These are phyloP conservation scores for Ophiostoma montium DNA, from an alignment of 2,329 filamentous ascomycete genomes.

Conservation along the genomic window DNA sequence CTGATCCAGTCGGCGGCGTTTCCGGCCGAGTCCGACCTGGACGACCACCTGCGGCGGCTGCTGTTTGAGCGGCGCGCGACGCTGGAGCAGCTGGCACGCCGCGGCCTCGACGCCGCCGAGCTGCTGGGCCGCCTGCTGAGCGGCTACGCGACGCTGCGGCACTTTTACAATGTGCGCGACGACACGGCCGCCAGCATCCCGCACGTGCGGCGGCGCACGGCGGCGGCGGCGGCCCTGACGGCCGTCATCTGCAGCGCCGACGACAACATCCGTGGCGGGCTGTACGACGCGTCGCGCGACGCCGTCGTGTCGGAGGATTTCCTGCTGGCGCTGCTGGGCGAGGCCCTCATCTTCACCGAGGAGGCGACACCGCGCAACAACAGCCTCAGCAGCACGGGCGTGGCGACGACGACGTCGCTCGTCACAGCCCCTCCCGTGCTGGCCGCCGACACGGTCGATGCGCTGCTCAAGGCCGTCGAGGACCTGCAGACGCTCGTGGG, in stretches of 20 bases:
- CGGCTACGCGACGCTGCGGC: slow-evolving; percentile 81
- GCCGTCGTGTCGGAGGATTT: slow-evolving; percentile 83
- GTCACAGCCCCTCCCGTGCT: slow-evolving; percentile 25
- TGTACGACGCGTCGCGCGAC: slow-evolving; percentile 69
- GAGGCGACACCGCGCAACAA: slow-evolving; percentile 25
- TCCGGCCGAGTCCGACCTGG: slow-evolving; percentile 57
- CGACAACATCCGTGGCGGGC: slow-evolving; percentile 79
- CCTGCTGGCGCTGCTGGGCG: slow-evolving; percentile 67
- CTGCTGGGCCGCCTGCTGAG: slow-evolving; percentile 75
- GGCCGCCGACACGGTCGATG: slow-evolving; percentile 57
- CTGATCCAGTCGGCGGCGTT: slow-evolving; percentile 74
- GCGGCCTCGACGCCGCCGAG: slow-evolving; percentile 69
- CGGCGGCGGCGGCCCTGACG: slow-evolving; percentile 61
- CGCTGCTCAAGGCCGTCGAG: slow-evolving; percentile 62
- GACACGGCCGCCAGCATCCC: slow-evolving; percentile 24
- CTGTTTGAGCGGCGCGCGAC: slow-evolving; percentile 58
- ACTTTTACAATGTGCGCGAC: slow-evolving; percentile 83
- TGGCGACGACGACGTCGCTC: not conserved
- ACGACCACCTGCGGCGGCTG: slow-evolving; percentile 55
- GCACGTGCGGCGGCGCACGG: slow-evolving; percentile 48
- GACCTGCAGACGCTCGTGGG: slow-evolving; percentile 61
- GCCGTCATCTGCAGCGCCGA: slow-evolving; percentile 77
- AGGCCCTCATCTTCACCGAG: slow-evolving; percentile 60
- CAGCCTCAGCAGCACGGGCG: not conserved
- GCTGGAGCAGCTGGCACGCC: slow-evolving; percentile 54